Conservation (phyloP, 352 stramenopile genomes). For the Phytophthora agathidicida region DNA sequence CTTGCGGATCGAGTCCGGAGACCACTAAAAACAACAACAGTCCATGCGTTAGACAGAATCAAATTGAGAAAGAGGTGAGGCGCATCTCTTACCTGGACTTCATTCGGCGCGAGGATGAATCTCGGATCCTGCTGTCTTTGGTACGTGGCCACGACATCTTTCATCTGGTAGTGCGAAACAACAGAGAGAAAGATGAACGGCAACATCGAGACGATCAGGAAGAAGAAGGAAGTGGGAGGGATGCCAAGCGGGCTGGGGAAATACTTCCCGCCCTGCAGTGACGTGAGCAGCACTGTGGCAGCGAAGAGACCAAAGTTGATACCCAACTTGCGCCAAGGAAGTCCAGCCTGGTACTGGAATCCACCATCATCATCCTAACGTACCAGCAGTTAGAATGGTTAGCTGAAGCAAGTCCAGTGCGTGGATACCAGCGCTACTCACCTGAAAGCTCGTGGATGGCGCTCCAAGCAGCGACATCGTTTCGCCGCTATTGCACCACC, state of each 20-base stretch:
- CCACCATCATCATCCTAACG: constrained; percentile 28
- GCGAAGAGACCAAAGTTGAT: constrained; percentile 80
- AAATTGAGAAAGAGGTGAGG: neutral
- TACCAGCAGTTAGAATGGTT: neutral
- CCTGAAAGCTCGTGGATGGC: constrained; percentile 35
- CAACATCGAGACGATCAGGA: constrained; percentile 71
- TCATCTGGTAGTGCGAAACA: constrained; percentile 66
- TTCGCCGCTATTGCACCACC: constrained; percentile 36
- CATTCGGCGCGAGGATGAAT: constrained; percentile 50
- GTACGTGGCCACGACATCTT: constrained; percentile 40
- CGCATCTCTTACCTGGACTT: constrained; percentile 50
- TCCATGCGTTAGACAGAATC: neutral
- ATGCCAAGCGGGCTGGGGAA: constrained; percentile 91
- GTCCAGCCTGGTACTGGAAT: constrained; percentile 36
- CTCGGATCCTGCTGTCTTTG: constrained; percentile 42
- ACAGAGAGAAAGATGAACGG: constrained; percentile 74
- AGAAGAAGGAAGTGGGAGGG: constrained; percentile 79
- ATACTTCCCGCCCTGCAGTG: constrained; percentile 87
- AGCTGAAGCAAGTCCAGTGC: too few relatives aligned
- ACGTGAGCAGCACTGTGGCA: constrained; percentile 86
- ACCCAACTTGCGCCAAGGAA: constrained; percentile 68
- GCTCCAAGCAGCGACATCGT: constrained; percentile 38
- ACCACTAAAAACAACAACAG: constrained; percentile 38
- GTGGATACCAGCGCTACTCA: constrained; percentile 7
- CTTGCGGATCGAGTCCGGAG: constrained; percentile 52